A percentile compares a stretch with the other conserved stretches of the same genome.
Conservation (phyloP, 805 yeast species). For the Nakazawaea laoshanensis region DNA sequence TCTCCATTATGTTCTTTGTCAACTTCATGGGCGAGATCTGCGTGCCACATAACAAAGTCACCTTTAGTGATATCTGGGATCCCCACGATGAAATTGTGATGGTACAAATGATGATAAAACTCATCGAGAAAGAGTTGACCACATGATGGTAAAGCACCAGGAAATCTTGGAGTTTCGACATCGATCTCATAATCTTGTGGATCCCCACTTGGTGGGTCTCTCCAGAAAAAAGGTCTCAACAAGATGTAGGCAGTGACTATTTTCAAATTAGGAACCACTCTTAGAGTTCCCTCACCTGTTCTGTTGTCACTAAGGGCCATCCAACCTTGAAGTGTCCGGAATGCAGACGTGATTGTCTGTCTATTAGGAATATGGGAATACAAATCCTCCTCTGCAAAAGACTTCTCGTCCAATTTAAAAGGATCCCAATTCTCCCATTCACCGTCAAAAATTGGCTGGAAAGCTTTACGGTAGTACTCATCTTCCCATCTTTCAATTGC, state of each 20-base stretch:
- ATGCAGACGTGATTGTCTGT: constrained; percentile 15
- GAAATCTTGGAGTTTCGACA: constrained; percentile 25
- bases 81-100: constrained; percentile 21
- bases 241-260: constrained; percentile 29
- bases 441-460: constrained; percentile 27
- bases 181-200: constrained; percentile 21
- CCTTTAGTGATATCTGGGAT: constrained; percentile 33
- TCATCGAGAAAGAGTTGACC: constrained; percentile 23
- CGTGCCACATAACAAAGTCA: constrained; percentile 35
- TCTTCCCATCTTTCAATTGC: constrained; percentile 40
- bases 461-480: constrained; percentile 25
- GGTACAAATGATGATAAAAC: constrained; percentile 27
- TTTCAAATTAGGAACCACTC: constrained; percentile 26
- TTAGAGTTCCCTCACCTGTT: constrained; percentile 31
- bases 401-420: constrained; percentile 24
- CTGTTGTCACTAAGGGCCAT: constrained; percentile 26
- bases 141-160: constrained; percentile 29
- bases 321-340: constrained; percentile 39
- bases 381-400: constrained; percentile 23
- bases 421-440: constrained; percentile 36
- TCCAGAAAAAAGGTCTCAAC: constrained; percentile 29
- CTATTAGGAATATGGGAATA: constrained; percentile 16
- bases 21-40: constrained; percentile 32
- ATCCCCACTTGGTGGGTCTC: constrained; percentile 4
- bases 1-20: constrained; percentile 26